Base-by-base conservation (phyloP, 192 early-diverging fungal genomes). In the Podochytrium sp. region DNA sequence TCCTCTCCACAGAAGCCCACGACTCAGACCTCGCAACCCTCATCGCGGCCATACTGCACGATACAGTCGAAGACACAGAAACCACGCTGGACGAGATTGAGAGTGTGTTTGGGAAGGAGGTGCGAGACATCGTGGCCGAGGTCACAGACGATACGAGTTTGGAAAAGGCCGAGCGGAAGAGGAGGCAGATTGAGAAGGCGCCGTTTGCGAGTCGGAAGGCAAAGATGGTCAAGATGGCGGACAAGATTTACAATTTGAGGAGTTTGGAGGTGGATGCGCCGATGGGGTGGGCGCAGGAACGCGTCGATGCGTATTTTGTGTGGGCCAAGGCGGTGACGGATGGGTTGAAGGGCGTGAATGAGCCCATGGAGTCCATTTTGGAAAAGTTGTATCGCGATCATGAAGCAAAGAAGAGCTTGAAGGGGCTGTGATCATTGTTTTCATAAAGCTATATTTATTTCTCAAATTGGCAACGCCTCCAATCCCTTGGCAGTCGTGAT, bases 31-130 rank as follows among this genome's bases (percentile, higher is more conserved):
- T 79, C 16, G 77, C 51, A 14, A 79, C 78, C 0, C 73, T 91
- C 10, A 68, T 78, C 42, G 90, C 85, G 3, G 90, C 90, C 34
- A 34, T 90, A 32, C 76, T 91, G 65, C 90, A 91, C 61, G 90
- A 91, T 69, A 91, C 90, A 41, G 84, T 91, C 29, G 90, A 91
- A 65, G 90, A 91, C 64, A 91, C 90, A 2, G 83, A 89, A 43
- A 88, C 88, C 30, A 76, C 87, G 14, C 75, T 84, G 2, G 83
- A 85, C n/a, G 90, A 91, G 81, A 70, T 89, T 52, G 76, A 80
- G 50, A 6, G 38, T 7, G 3, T 53, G 7, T 91, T 91, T 76
- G 90, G 90, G 6, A 47, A 29, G 30, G 68, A 63, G 1, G 86
- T 91, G 32, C 35, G 42, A n/a, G 1, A 53, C 18, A 69, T 89